These are phyloP conservation scores for Prunus kanzakura DNA, from an alignment of 306 rosid species.

Conservation along the genomic window DNA sequence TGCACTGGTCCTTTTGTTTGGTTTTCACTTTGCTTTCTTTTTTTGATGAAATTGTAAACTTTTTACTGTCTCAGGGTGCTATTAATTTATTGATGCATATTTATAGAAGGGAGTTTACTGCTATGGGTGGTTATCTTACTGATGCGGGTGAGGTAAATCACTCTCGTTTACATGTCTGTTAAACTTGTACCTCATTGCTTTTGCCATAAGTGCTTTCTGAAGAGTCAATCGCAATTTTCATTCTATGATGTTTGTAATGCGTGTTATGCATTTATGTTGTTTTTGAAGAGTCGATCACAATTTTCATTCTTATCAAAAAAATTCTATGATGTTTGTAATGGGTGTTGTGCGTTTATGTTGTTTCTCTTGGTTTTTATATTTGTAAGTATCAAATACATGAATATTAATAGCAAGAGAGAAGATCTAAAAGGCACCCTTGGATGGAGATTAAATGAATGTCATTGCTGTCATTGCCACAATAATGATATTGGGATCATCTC, in stretches of 20 bases:
- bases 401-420: not conserved
- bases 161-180: constrained; percentile 17
- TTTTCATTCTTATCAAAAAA: not conserved
- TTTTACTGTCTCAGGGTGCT: constrained; percentile 74
- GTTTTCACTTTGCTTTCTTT: constrained; percentile 9
- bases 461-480: not conserved
- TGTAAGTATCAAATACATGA: not conserved
- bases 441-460: not conserved
- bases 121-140: constrained; percentile 98
- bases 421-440: not conserved
- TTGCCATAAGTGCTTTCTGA: not conserved
- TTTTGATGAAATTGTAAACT: constrained; percentile 15
- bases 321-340: not conserved
- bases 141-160: constrained; percentile 91
- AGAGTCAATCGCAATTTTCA: not conserved
- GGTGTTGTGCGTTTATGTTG: not conserved
- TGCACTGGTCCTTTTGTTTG: constrained; percentile 1
- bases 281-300: not conserved
- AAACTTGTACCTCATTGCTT: not conserved
- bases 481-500: not conserved
- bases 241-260: not conserved
- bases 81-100: constrained; percentile 88
- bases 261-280: not conserved
- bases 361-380: not conserved
- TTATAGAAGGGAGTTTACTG: constrained; percentile 79